phyloP scores from a whole-genome alignment of 75 land plant genomes.

The Selaginella moellendorffii region DNA sequence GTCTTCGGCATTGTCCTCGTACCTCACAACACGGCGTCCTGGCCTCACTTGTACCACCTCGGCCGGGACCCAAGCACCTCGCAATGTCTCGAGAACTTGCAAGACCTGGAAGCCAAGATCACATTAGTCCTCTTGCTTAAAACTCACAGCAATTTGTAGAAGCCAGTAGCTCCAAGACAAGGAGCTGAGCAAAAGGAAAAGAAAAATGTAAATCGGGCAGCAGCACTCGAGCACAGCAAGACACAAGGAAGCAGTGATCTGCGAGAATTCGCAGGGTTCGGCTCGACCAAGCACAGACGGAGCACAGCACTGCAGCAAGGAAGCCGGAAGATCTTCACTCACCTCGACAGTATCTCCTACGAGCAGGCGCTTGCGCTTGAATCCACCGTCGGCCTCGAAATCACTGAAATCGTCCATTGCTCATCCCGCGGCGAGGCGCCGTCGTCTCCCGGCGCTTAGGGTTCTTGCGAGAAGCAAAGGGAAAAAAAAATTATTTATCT shows the following conservation, averaged over 20 bases:
- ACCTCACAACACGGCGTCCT: conserved; percentile 26
- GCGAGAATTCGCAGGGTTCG: too few species aligned
- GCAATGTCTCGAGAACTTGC: conserved; percentile 27
- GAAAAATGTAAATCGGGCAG: too few species aligned
- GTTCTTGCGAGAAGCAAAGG: neutral
- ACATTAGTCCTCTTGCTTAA: too few species aligned
- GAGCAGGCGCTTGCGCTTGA: neutral
- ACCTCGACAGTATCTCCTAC: neutral
- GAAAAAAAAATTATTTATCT: too few species aligned
- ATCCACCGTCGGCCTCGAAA: neutral
- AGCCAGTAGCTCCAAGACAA: too few species aligned
- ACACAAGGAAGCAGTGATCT: too few species aligned
- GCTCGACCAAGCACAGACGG: too few species aligned
- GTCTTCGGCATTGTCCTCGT: conserved; percentile 27
- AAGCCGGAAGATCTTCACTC: neutral
- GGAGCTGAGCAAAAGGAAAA: too few species aligned
- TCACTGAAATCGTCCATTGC: neutral
- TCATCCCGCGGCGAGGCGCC: neutral
- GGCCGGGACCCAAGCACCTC: conserved; percentile 59
- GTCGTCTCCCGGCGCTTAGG: neutral
- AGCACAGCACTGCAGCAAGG: too few species aligned
- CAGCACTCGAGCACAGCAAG: too few species aligned
- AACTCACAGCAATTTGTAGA: too few species aligned
- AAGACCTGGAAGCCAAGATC: neutral
- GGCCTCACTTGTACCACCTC: conserved; percentile 19